Evolutionary conservation across 306 rosid species (phyloP), one percentile per base, ranked within the genome.

Genomic region (Begonia fuchsioides): DNA sequence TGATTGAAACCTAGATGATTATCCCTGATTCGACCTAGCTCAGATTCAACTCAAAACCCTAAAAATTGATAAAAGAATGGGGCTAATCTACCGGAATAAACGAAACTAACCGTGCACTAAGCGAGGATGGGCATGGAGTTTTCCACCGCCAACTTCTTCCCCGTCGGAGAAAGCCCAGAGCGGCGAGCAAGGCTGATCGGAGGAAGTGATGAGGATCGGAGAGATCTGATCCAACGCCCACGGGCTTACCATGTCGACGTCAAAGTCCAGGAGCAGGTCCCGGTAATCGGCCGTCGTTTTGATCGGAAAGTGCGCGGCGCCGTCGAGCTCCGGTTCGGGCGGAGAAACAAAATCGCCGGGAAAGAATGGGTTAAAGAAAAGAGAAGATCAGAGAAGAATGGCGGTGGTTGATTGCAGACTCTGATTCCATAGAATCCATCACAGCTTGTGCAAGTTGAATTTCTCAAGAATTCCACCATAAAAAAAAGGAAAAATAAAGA

Each of bases 151-250:
- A 44, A 80, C 93, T 1, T 50, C 55, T 0, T 49, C 47, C 19
- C 8, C 57, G 44, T 83, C 93, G 15, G 64, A 26, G 40, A 70
- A 76, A 32, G 49, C 69, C 96, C 90, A 86, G 0, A 61, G 68
- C 65, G 93, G 86, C 49, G 93, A 72, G 6, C 35, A 63, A 19
- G 72, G 77, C 54, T 67, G 86, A 19, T 79, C 86, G 48, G 77
- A 44, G 46, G 62, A 13, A 15, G 73, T 39, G 56, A 76, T 67
- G 35, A 67, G 41, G 39, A 68, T 44, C 16, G 96, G 86, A 12
- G 96, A 76, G 57, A 69, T 60, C 69, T 71, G 81, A 72, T 80
- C 76, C 58, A 66, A 65, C 11, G 86, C 76, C 94, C 96, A 86
- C 13, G 76, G 57, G 44, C 17, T 49, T 46, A 70, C 86, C 12